Conservation (phyloP, 345 rosid species). For the Populus euphratica region DNA sequence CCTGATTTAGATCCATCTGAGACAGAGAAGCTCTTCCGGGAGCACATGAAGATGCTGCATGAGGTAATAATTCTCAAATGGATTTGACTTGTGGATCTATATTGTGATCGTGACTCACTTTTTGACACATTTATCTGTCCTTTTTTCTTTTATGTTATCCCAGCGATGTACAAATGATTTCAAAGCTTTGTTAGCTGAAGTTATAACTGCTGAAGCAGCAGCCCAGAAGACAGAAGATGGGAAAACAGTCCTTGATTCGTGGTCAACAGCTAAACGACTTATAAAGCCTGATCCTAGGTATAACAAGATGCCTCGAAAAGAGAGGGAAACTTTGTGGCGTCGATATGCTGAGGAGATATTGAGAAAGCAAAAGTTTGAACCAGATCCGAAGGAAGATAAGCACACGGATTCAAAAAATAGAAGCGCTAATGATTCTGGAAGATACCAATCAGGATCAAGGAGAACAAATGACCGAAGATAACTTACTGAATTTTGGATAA, state of each 20-base stretch:
- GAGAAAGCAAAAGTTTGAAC: conserved; percentile 51
- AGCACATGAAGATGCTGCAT: conserved; percentile 66
- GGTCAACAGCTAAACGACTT: conserved; percentile 85
- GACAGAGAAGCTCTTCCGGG: conserved; percentile 86
- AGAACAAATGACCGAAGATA: conserved; percentile 44
- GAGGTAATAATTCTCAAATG: conserved; percentile 50
- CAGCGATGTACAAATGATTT: conserved; percentile 72
- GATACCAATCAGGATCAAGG: conserved; percentile 40
- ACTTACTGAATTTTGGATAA: neutral
- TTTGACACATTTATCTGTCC: neutral
- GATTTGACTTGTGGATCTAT: neutral
- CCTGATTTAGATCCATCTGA: conserved; percentile 77
- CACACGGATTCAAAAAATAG: conserved; percentile 40
- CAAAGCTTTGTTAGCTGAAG: conserved; percentile 67
- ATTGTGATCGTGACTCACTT: neutral
- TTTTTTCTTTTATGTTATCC: conserved; percentile 6
- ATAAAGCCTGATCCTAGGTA: conserved; percentile 73
- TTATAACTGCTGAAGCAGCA: conserved; percentile 63
- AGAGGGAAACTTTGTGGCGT: conserved; percentile 76
- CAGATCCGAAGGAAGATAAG: conserved; percentile 45
- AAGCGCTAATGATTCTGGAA: conserved; percentile 41
- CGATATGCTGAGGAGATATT: conserved; percentile 59
- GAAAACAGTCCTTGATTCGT: conserved; percentile 73
- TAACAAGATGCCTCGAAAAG: conserved; percentile 80
- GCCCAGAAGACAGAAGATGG: conserved; percentile 65